A percentile compares a stretch with the other conserved stretches of the same genome.
phyloP scores from a whole-genome alignment of 2,329 filamentous ascomycete species.

The Pestalotiopsis sp. region DNA sequence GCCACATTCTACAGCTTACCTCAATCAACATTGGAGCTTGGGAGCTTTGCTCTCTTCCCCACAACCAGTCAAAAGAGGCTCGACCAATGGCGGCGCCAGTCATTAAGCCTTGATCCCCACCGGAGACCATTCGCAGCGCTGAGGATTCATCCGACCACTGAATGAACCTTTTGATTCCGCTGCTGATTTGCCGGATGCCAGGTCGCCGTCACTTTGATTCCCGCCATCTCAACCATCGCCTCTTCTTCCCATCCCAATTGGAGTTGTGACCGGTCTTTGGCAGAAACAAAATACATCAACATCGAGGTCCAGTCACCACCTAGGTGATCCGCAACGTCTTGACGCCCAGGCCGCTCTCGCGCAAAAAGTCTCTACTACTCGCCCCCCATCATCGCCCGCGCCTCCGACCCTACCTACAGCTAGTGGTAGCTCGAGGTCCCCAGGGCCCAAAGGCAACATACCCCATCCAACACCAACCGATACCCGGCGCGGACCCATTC shows the following conservation, averaged over 20 bases:
- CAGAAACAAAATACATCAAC: not conserved
- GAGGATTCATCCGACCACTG: not conserved
- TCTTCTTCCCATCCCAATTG: not conserved
- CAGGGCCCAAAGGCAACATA: not conserved
- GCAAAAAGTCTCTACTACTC: no score
- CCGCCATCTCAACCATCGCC: not conserved
- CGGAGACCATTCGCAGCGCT: not conserved
- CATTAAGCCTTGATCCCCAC: not conserved
- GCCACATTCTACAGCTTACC: not conserved
- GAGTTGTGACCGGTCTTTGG: not conserved
- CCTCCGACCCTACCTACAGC: not conserved
- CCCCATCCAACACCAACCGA: not conserved
- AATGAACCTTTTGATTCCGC: not conserved
- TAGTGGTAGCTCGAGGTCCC: not conserved
- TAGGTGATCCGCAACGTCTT: not conserved
- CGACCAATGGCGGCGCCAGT: not conserved
- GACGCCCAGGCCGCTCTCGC: no score
- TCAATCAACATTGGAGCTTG: no score
- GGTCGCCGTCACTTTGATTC: not conserved
- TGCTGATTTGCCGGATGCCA: slow-evolving; percentile 1
- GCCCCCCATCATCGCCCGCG: no score
- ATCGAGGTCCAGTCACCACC: not conserved
- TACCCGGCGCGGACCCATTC: not conserved
- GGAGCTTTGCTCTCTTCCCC: not conserved
- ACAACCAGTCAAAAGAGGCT: not conserved